A percentile compares a stretch with the other conserved stretches of the same genome.
phyloP scores from a whole-genome alignment of 768 basidiomycete genomes.

The Boletus huronensis region DNA sequence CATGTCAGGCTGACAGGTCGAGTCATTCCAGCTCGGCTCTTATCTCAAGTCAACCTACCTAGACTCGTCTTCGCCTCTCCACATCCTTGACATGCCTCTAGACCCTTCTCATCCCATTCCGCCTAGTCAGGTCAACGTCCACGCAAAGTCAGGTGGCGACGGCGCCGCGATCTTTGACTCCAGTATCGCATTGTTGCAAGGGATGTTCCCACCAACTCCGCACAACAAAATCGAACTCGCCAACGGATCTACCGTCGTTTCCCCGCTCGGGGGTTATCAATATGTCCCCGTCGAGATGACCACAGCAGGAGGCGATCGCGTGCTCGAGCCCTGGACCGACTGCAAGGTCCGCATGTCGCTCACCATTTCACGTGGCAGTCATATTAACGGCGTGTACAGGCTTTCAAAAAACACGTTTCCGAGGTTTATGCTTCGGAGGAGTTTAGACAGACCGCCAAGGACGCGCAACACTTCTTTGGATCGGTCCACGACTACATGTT shows the following conservation, averaged over 20 bases:
- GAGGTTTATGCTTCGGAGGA: conserved; percentile 58
- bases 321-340: conserved; percentile 73
- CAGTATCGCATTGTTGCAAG: conserved; percentile 77
- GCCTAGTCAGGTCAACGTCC: conserved; percentile 66
- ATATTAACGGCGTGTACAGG: conserved; percentile 32
- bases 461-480: conserved; percentile 61
- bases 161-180: conserved; percentile 81
- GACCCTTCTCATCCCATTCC: conserved; percentile 56
- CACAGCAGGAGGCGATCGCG: conserved; percentile 54
- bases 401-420: conserved; percentile 64
- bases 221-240: conserved; percentile 71
- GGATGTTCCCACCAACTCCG: conserved; percentile 74
- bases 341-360: conserved; percentile 43
- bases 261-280: conserved; percentile 83
- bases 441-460: conserved; percentile 56
- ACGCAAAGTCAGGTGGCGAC: conserved; percentile 79
- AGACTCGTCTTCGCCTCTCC: conserved; percentile 58
- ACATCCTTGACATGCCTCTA: conserved; percentile 63
- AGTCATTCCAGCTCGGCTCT: conserved; percentile 64
- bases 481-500: conserved; percentile 66
- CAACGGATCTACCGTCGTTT: conserved; percentile 66
- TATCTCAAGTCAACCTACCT: conserved; percentile 65
- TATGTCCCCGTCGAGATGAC: conserved; percentile 74
- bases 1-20: conserved; percentile 41
- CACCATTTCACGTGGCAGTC: conserved; percentile 38